Evolutionary conservation across 306 rosid genomes (phyloP).

Genomic region (Argentina anserina): DNA sequence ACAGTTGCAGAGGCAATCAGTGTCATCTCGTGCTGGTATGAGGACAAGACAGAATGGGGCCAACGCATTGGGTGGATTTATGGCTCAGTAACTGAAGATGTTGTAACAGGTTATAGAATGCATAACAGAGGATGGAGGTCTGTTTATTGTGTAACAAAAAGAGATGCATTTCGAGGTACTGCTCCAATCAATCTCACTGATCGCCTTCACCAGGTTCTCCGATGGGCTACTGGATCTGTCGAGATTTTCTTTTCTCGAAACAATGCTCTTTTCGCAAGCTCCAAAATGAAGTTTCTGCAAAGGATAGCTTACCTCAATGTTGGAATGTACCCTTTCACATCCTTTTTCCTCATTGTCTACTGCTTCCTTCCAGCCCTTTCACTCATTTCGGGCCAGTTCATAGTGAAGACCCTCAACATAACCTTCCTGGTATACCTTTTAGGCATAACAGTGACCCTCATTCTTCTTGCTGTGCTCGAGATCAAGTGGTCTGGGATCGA

Average conservation of each 20-base stretch:
- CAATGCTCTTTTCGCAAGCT: slow-evolving; percentile 60
- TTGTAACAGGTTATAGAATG: slow-evolving; percentile 78
- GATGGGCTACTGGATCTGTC: slow-evolving; percentile 85
- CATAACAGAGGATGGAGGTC: slow-evolving; percentile 80
- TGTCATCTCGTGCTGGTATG: slow-evolving; percentile 77
- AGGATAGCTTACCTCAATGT: slow-evolving; percentile 71
- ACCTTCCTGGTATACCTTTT: slow-evolving; percentile 59
- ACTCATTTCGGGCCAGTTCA: slow-evolving; percentile 63
- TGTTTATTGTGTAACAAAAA: slow-evolving; percentile 66
- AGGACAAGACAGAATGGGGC: slow-evolving; percentile 84
- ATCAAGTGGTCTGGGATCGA: slow-evolving; percentile 77
- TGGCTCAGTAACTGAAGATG: slow-evolving; percentile 81
- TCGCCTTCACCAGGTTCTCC: slow-evolving; percentile 71
- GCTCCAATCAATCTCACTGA: slow-evolving; percentile 83
- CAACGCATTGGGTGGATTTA: slow-evolving; percentile 70
- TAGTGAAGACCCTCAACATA: slow-evolving; percentile 53
- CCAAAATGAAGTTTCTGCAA: slow-evolving; percentile 55
- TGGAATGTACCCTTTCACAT: slow-evolving; percentile 78
- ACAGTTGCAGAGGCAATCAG: slow-evolving; percentile 63
- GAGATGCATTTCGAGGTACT: slow-evolving; percentile 75
- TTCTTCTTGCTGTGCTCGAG: slow-evolving; percentile 61
- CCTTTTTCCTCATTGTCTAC: slow-evolving; percentile 66
- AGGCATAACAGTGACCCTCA: slow-evolving; percentile 62
- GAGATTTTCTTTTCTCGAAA: slow-evolving; percentile 81
- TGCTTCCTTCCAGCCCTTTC: slow-evolving; percentile 85